Conservation (phyloP, 768 basidiomycete species). For the Boletus rubescentipes region DNA sequence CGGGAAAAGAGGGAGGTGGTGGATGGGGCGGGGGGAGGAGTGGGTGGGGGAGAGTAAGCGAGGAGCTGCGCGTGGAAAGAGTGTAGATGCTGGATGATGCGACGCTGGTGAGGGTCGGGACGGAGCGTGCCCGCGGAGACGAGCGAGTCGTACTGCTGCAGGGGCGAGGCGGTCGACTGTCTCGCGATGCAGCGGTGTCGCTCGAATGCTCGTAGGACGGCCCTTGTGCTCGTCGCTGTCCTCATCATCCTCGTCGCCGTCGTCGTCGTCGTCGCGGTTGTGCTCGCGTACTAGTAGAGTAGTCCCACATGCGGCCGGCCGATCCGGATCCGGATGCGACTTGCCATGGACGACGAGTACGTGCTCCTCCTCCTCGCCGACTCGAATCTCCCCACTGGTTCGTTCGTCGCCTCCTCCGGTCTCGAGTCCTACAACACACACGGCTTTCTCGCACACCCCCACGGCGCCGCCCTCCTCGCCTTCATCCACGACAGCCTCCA, state of each 20-base stretch:
- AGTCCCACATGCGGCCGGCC: neutral
- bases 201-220: neutral
- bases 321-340: neutral
- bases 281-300: too few relatives aligned
- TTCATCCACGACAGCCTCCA: conserved; percentile 73
- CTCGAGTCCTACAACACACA: conserved; percentile 89
- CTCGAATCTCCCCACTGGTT: conserved; percentile 94
- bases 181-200: conserved; percentile 8
- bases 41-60: conserved; percentile 65
- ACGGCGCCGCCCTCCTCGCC: conserved; percentile 35
- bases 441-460: conserved; percentile 54
- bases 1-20: conserved; percentile 22
- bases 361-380: conserved; percentile 80
- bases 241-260: conserved; percentile 6
- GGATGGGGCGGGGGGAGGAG: conserved; percentile 38
- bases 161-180: conserved; percentile 24
- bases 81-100: conserved; percentile 82
- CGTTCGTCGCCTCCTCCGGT: conserved; percentile 93
- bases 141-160: conserved; percentile 46
- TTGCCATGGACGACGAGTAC: conserved; percentile 44
- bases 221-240: conserved; percentile 1
- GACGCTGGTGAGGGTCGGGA: conserved; percentile 80
- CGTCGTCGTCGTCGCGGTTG: neutral
- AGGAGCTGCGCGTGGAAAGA: conserved; percentile 69
- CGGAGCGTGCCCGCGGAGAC: conserved; percentile 55